Evolutionary conservation across 306 rosid genomes (phyloP).

Genomic region (Rosa lucieae): DNA sequence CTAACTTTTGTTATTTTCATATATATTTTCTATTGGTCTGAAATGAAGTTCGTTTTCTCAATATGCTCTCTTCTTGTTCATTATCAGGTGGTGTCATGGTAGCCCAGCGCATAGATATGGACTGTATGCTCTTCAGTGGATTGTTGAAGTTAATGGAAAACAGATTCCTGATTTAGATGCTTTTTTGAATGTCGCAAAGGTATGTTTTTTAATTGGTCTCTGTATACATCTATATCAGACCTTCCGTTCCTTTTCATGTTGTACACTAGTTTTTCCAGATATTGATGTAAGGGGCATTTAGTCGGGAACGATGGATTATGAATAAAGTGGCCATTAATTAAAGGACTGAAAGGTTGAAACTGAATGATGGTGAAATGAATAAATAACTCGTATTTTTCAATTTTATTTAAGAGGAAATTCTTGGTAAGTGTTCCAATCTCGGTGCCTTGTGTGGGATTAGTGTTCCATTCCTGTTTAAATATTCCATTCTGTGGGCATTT

Average conservation of each 20-base stretch:
- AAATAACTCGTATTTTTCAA: background rate
- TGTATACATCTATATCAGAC: background rate
- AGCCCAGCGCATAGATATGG: constrained; percentile 97
- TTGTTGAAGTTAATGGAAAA: constrained; percentile 87
- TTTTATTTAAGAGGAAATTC: background rate
- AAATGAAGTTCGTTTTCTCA: background rate
- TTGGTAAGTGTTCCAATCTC: background rate
- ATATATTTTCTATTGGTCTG: background rate
- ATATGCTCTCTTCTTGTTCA: constrained; percentile 22
- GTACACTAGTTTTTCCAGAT: background rate
- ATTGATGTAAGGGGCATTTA: background rate
- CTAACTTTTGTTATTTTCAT: background rate
- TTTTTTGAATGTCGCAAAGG: constrained; percentile 83
- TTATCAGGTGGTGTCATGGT: constrained; percentile 91
- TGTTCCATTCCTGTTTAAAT: background rate
- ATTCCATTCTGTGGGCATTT: background rate
- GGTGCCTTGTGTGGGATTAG: background rate
- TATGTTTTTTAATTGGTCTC: constrained; percentile 15
- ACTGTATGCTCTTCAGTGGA: constrained; percentile 95
- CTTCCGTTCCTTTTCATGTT: background rate
- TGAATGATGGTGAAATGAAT: background rate
- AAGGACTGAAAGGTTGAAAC: background rate
- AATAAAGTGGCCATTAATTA: background rate
- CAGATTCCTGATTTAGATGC: constrained; percentile 80
- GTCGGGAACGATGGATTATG: background rate